Base-by-base conservation (phyloP, 2,329 filamentous ascomycete species). In the Colletotrichum tabaci region DNA sequence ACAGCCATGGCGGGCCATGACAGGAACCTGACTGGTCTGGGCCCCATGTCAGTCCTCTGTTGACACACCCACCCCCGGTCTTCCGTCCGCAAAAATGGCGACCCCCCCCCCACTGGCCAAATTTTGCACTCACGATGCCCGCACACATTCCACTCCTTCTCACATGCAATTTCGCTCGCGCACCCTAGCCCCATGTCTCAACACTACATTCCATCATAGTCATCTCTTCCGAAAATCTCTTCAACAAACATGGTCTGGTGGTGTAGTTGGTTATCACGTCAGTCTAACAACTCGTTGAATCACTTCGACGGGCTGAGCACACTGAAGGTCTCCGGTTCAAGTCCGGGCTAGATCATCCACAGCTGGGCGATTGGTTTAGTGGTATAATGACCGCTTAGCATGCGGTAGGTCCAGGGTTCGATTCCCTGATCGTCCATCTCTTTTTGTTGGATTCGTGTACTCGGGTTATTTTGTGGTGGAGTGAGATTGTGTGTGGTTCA, bases 261-360 rank as follows among this genome's bases (percentile, higher is more conserved):
- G 79, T 79, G 78, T 79, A 80, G 83, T 84, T 84, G 83, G 82
- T 84, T 84, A 84, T 84, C 83, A 84, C 83, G 80, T 84, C 81
- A 84, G 82, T 84, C 81, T 84, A 84, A 84, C 82, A 79, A 4
- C 7, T 13, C 9, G 10, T 15, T 7, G 23, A 1, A 6, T 35
- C 47, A 15, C 21, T 3, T 18, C 21, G 9, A 1, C 7, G 16
- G 21, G 35, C 26, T 40, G 12, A 13, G 35, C 61, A 63, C 69
- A 64, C 69, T 72, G 69, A 72, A 72, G 69, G 69, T 72, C 69
- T 72, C 69, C 69, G 69, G 69, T 72, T 72, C 65, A 69, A 72
- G 69, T 64, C 69, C 69, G 66, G 69, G 69, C 69, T 67, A 69
- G 66, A 72, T 72, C 65, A 70, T 47, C 5, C 3, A 7, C 2